Evolutionary conservation across 139 green algal genomes (phyloP).

Genomic region (Chlorella sp.): DNA sequence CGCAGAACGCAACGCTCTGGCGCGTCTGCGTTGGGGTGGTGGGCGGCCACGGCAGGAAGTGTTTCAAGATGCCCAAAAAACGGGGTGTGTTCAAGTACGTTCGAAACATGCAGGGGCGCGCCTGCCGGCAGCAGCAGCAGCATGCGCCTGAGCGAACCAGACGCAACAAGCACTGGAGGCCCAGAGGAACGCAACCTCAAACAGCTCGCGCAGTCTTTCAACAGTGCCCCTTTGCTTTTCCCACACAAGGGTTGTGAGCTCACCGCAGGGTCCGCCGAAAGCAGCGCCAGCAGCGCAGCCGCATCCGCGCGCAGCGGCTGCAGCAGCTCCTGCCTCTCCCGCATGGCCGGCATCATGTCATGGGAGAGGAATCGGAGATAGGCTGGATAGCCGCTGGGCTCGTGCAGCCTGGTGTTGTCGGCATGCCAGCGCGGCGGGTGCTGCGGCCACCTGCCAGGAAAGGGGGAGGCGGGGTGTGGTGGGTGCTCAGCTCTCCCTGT

Average conservation of each 20-base stretch:
- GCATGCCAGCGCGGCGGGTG: conserved; percentile 13
- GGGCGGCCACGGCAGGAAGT: not conserved
- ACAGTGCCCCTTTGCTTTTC: no score
- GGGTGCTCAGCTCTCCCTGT: not conserved
- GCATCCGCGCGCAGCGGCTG: conserved; percentile 17
- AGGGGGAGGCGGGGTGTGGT: not conserved
- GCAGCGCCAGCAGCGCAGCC: conserved; percentile 20
- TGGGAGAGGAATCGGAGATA: conserved; percentile 26
- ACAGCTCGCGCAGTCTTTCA: no score
- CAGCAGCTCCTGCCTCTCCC: conserved; percentile 25
- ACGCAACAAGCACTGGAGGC: no score
- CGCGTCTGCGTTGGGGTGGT: conserved; percentile 8
- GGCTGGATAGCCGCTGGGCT: conserved; percentile 3
- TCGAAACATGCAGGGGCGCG: not conserved
- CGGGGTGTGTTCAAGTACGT: no score
- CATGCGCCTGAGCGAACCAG: no score
- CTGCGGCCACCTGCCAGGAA: conserved; percentile 1
- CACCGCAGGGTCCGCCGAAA: conserved; percentile 21
- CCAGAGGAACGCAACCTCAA: no score
- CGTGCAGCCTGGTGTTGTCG: not conserved
- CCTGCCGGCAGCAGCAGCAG: not conserved
- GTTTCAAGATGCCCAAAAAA: no score
- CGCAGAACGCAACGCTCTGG: not conserved
- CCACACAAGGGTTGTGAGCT: not conserved
- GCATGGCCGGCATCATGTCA: conserved; percentile 27